Evolutionary conservation across 1,139 yeast species (phyloP), one percentile per base, ranked within the genome.

Genomic region (Diutina siamensis): DNA sequence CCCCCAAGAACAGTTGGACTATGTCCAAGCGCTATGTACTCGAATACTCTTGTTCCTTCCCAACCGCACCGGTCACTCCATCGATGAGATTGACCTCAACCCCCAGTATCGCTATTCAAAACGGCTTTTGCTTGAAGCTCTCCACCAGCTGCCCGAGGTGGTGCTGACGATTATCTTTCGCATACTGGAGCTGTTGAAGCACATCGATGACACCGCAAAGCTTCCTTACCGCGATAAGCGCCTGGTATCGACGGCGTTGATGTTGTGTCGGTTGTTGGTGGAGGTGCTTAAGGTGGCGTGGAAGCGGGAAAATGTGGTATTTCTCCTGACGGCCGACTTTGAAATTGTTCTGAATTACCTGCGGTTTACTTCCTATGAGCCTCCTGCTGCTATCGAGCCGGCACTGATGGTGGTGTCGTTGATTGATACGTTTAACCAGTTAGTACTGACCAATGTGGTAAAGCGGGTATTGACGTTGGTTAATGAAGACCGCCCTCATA

Each of bases 41-140:
- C 42, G 42, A 25, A 38, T 38, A 38, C 42, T 38, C 17, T 38
- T 32, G 32, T 38, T 38, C 9, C 17, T 38, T 15, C 42, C 42
- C 33, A 38, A 38, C 32, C 42, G 42, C 13, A 38, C 42, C 12
- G 42, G 42, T 18, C 42, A 38, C 15, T 15, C 21, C 22, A 15
- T 38, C 21, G 42, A n/a, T 13, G 32, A 38, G 13, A 38, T 38
- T 20, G 42, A 38, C 10, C 28, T 38, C 13, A 38, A 38, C 33
- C 32, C 42, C 7, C 42, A 38, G 15, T 38, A 21, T 25, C n/a
- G 21, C 42, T 13, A 18, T 20, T 22, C 42, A 17, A 22, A 25
- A 20, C n/a, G 28, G 10, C 31, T 38, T 32, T 20, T 38, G 13
- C 21, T 38, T 7, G 42, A 22, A n/a, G 25, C 42, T 20, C 42